Evolutionary conservation across 2,329 filamentous ascomycete genomes (phyloP).

Genomic region (Colletotrichum plurivorum): DNA sequence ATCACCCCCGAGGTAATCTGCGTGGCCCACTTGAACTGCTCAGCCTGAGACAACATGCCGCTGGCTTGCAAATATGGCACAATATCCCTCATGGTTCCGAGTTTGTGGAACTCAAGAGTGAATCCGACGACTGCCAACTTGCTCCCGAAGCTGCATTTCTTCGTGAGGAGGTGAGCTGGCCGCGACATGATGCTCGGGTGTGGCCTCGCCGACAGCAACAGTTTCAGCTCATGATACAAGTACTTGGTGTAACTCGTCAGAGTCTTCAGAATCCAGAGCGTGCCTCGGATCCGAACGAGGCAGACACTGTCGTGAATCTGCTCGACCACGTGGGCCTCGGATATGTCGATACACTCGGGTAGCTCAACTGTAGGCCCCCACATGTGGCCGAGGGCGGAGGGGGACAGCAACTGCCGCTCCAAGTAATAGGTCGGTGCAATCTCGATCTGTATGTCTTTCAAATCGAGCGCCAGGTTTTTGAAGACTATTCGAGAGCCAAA

Average conservation of each 20-base stretch:
- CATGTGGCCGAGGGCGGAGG: constrained; percentile 55
- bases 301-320: constrained; percentile 74
- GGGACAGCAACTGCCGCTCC: constrained; percentile 65
- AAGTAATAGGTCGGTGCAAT: constrained; percentile 66
- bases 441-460: constrained; percentile 60
- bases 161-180: constrained; percentile 69
- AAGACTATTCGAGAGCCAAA: constrained; percentile 73
- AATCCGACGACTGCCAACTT: constrained; percentile 71
- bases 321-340: constrained; percentile 62
- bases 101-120: constrained; percentile 66
- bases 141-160: constrained; percentile 68
- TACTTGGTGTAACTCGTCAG: constrained; percentile 71
- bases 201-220: constrained; percentile 65
- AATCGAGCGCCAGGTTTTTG: constrained; percentile 62
- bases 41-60: constrained; percentile 54
- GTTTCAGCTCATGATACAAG: constrained; percentile 72
- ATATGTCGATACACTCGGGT: constrained; percentile 64
- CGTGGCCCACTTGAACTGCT: constrained; percentile 67
- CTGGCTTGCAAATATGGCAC: constrained; percentile 67
- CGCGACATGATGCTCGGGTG: constrained; percentile 67
- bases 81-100: constrained; percentile 69
- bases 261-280: constrained; percentile 70
- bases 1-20: constrained; percentile 67
- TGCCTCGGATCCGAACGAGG: constrained; percentile 60
- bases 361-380: constrained; percentile 60